Evolutionary conservation across 305 asterid genomes (phyloP), one percentile per base, ranked within the genome.

Genomic region (Withania somnifera): DNA sequence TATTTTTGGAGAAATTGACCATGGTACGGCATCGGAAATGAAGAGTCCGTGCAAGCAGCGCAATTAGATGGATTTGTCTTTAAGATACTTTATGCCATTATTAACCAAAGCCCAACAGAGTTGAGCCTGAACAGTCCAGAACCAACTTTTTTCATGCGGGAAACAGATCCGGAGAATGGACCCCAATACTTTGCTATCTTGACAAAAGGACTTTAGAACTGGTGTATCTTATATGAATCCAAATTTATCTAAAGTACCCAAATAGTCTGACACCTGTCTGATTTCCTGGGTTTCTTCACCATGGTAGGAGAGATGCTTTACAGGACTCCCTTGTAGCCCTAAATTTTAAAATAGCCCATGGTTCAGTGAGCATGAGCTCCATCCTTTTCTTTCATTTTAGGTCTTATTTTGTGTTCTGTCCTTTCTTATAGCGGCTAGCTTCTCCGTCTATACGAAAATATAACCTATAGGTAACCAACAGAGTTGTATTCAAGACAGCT

Each of bases 161-260:
- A 26, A 80, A 80, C 73, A 84, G 60, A 73, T 69, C 67, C 7
- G 30, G 32, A 57, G 84, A 68, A 80, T 45, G 20, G 67, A 79
- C 69, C 84, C 56, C 26, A 69, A 79, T 28, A 45, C 13, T 80
- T 71, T 47, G 40, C 79, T 67, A 79, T 60, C 58, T 80, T 84
- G 61, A 58, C 14, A 60, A 80, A 84, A 80, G 68, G 69, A 40
- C 69, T 84, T 79, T 50, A 42, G 53, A 61, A 66, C 83, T 20
- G 17, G 53, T 42, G 57, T 53, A 45, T 14, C 22, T 24, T 45
- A 71, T 69, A 40, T 6, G 54, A 38, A 40, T 6, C 5, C 24
- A 64, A 64, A 26, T 64, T 32, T 17, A 69, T 64, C 32, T 1
- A 14, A 64, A 40, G 19, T 69, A 69, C 11, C 30, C 56, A 20